Base-by-base conservation (phyloP, 345 rosid genomes). In the Angophora floribunda region DNA sequence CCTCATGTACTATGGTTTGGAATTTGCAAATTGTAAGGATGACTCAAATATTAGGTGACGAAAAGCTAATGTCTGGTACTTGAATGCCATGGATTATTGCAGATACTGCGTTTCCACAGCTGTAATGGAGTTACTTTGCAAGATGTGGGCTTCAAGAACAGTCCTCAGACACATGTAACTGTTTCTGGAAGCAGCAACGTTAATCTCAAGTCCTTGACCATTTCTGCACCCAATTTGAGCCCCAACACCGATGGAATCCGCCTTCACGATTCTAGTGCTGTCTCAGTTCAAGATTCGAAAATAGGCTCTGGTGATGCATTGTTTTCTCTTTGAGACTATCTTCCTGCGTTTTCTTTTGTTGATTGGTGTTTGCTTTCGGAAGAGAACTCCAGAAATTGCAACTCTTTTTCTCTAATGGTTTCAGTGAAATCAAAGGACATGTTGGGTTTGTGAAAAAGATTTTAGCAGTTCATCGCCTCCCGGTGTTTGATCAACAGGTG, bases 221-320 rank as follows among this genome's bases (percentile, higher is more conserved):
- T 87, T 51, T 53, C 30, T 13, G 88, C 93, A 14, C 93, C 92
- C 6, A 88, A 87, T 15, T 30, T n/a, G 11, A 93, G 94, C 89
- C 94, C 94, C 19, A 92, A 91, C n/a, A 92, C 94, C 4, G 94
- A 93, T 80, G 94, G 94, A 52, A 92, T 93, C 86, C 93, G 91
- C 85, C 59, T 93, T n/a, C 67, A 90, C 2, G 1, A 4, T 1
- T 90, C 89, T 49, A 12, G 9, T 19, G 49, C 89, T 53, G 88
- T 92, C 26, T 63, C 32, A 4, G 87, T 93, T 50, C 79, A 47
- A 2, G 30, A 67, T 28, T 57, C 91, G 2, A 6, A 7, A 15
- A 91, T 91, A 15, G 89, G 86, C 26, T 28, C 85, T 7, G 91
- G 94, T 85, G 11, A 67, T 67, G 79, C 79, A 16, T 67, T 32